These are phyloP conservation scores for Phylloporus sp. DNA, from an alignment of 1,284 basidiomycete genomes.

Conservation along the genomic window DNA sequence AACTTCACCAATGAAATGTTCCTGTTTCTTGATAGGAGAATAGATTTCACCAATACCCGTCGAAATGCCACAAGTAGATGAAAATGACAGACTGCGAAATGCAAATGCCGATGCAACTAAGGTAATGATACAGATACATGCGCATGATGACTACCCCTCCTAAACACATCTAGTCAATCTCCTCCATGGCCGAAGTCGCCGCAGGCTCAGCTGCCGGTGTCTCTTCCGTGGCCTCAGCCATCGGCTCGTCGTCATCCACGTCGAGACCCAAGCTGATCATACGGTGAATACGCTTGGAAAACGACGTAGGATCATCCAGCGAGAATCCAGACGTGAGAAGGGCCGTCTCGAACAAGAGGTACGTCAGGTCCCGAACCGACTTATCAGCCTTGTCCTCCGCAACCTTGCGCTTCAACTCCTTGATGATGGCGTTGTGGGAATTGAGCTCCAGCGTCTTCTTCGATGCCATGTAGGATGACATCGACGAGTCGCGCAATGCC, in stretches of 20 bases:
- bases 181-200: conserved; percentile 81
- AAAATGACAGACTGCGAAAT: conserved; percentile 10
- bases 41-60: conserved; percentile 2
- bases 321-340: conserved; percentile 95
- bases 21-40: too few species aligned
- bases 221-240: conserved; percentile 34
- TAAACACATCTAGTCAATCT: conserved; percentile 67
- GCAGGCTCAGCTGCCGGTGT: conserved; percentile 54
- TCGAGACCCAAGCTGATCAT: conserved; percentile 92
- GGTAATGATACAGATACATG: conserved; percentile 34
- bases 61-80: conserved; percentile 1
- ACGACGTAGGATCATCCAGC: conserved; percentile 93
- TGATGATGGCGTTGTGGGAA: conserved; percentile 92
- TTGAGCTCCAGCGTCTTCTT: conserved; percentile 99
- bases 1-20: too few species aligned
- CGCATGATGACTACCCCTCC: conserved; percentile 15
- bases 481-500: conserved; percentile 96
- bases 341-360: conserved; percentile 96
- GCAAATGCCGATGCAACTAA: conserved; percentile 32
- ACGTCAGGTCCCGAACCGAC: conserved; percentile 96
- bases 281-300: conserved; percentile 95
- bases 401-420: conserved; percentile 95
- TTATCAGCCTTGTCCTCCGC: conserved; percentile 98
- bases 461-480: conserved; percentile 99
- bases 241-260: conserved; percentile 73